These are phyloP conservation scores for Diplodia seriata DNA, from an alignment of 2,329 filamentous ascomycete genomes.

Conservation along the genomic window DNA sequence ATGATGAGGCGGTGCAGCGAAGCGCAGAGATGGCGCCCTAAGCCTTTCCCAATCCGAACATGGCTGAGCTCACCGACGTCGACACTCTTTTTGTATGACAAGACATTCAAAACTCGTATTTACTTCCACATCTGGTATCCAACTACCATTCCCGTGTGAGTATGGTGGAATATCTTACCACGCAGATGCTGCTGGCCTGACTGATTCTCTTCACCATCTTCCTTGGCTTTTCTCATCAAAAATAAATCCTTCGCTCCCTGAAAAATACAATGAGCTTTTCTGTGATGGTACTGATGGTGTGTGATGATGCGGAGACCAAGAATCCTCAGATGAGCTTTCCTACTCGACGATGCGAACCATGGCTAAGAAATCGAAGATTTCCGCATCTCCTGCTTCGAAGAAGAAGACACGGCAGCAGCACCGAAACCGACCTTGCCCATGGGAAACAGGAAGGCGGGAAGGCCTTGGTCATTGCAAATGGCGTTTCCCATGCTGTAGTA, in stretches of 20 bases:
- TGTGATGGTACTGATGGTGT: too few relatives aligned
- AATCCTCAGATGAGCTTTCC: too few relatives aligned
- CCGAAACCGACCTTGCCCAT: background rate
- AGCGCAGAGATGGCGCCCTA: too few relatives aligned
- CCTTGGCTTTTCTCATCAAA: too few relatives aligned
- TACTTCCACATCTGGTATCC: too few relatives aligned
- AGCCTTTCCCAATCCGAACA: background rate
- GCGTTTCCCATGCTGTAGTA: constrained; percentile 36
- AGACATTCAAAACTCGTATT: too few relatives aligned
- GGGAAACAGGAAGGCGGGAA: background rate
- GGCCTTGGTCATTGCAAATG: background rate
- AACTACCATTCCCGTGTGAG: too few relatives aligned
- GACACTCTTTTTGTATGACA: too few relatives aligned
- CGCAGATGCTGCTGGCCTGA: background rate
- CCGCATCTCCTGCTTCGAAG: background rate
- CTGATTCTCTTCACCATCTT: background rate
- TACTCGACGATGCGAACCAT: too few relatives aligned
- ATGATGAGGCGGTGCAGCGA: background rate
- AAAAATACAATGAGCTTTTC: too few relatives aligned
- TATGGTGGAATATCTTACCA: too few relatives aligned
- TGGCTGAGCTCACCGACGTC: background rate
- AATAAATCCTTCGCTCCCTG: background rate
- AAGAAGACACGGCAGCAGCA: background rate
- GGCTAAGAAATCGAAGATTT: too few relatives aligned
- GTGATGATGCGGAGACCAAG: background rate